Evolutionary conservation across 2,329 filamentous ascomycete species (phyloP).

Genomic region (Colletotrichum sp.): DNA sequence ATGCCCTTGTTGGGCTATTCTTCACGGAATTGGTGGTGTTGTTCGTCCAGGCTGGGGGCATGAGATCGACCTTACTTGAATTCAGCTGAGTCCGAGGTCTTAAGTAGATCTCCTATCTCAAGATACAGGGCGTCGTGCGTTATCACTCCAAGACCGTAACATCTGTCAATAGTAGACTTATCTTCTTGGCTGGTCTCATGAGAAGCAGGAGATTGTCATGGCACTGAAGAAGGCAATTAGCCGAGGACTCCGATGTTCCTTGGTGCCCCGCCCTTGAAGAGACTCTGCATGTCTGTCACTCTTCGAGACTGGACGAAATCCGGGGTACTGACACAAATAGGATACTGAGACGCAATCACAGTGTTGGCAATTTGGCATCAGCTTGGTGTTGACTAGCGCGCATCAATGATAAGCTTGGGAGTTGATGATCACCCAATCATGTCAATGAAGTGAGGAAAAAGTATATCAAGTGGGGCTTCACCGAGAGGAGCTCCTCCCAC

Average conservation of each 20-base stretch:
- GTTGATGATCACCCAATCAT: neutral
- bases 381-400: neutral
- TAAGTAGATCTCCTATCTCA: neutral
- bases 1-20: neutral
- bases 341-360: neutral
- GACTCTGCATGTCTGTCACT: neutral
- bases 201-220: neutral
- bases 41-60: neutral
- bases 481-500: neutral
- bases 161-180: neutral
- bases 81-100: neutral
- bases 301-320: neutral
- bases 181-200: neutral
- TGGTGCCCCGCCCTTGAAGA: neutral
- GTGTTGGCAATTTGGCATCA: neutral
- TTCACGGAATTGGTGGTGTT: neutral
- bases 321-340: neutral
- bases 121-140: neutral
- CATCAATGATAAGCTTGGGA: neutral
- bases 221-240: neutral
- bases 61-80: neutral
- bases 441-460: neutral
- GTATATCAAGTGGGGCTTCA: neutral
- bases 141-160: neutral
- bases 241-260: neutral